phyloP scores from a whole-genome alignment of 78 protist genomes.

The Monosiga brevicollis region DNA sequence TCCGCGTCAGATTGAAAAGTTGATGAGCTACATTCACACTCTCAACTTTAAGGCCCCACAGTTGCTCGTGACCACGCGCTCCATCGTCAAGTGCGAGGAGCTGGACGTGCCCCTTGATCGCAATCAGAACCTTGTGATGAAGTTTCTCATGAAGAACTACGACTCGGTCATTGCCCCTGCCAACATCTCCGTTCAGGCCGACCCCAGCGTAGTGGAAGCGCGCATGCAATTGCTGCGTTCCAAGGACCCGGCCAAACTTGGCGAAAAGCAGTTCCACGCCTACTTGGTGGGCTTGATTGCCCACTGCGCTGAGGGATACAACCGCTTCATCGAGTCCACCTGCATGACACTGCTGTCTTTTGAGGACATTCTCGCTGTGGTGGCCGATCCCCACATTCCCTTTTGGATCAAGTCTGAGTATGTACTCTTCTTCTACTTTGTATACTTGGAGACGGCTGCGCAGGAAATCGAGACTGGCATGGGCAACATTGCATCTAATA shows the following conservation, averaged over 20 bases:
- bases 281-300: background rate
- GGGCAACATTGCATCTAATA: background rate
- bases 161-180: background rate
- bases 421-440: background rate
- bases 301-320: conserved; percentile 1
- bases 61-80: background rate
- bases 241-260: background rate
- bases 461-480: background rate
- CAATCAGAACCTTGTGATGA: conserved; percentile 2
- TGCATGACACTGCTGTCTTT: background rate
- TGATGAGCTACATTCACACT: background rate
- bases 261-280: background rate
- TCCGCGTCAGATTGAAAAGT: background rate
- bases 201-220: background rate
- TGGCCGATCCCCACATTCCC: background rate
- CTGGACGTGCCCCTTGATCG: background rate
- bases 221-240: background rate
- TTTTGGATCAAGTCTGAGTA: background rate
- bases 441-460: background rate
- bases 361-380: background rate
- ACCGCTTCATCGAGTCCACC: background rate
- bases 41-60: background rate
- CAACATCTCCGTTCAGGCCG: background rate
- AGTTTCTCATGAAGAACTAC: background rate
- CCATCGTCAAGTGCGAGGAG: background rate